Evolutionary conservation across 371 early-diverging fungal species (phyloP).

Genomic region (Syncephalis plumigaleata): DNA sequence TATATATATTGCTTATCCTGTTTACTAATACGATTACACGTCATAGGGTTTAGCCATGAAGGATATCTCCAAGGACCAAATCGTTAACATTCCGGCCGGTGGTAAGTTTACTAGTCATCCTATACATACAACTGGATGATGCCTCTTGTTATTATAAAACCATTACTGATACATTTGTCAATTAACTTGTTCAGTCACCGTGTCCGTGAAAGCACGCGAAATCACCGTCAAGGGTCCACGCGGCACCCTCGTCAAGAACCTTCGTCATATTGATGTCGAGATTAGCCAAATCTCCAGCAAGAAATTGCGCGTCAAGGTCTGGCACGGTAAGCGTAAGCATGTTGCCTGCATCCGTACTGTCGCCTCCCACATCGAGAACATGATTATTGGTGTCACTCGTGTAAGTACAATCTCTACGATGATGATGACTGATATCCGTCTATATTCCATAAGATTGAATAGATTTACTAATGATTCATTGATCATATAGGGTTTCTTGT

Average conservation of each 20-base stretch:
- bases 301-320: conserved; percentile 74
- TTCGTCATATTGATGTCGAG: conserved; percentile 91
- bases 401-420: too few relatives aligned
- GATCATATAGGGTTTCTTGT: conserved; percentile 74
- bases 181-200: conserved; percentile 25
- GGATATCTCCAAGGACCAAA: conserved; percentile 73
- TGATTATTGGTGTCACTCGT: conserved; percentile 97
- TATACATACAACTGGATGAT: background rate
- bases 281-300: conserved; percentile 42
- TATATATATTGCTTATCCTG: too few relatives aligned
- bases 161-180: background rate
- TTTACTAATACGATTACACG: too few relatives aligned
- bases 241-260: conserved; percentile 78
- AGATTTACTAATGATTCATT: background rate
- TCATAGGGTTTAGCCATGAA: conserved; percentile 27
- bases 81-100: conserved; percentile 58
- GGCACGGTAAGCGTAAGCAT: conserved; percentile 98
- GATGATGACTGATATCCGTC: too few relatives aligned
- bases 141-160: background rate
- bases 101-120: conserved; percentile 6
- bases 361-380: conserved; percentile 92
- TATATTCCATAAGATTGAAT: background rate
- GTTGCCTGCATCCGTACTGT: conserved; percentile 96
- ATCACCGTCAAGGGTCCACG: conserved; percentile 75
- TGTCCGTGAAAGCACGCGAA: conserved; percentile 57